Conservation (phyloP, 345 rosid species). For the Garcia nutans region DNA sequence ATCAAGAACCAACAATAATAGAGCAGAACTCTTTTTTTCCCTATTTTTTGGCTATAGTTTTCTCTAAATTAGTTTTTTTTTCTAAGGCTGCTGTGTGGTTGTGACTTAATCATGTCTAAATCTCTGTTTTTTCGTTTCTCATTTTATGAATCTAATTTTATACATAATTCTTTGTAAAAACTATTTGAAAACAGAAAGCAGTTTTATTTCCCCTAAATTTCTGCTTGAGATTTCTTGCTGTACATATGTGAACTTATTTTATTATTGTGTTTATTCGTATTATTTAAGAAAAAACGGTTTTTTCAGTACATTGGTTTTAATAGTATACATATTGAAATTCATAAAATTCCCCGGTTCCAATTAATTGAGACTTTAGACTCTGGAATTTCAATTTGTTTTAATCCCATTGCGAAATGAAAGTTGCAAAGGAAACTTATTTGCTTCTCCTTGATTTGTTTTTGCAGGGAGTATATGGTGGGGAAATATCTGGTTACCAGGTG, state of each 20-base stretch:
- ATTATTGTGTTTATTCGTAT: neutral
- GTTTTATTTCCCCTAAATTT: neutral
- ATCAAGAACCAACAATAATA: too few relatives aligned
- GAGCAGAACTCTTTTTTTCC: too few relatives aligned
- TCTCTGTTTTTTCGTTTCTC: neutral
- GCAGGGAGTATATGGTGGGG: constrained; percentile 50
- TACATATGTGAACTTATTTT: neutral
- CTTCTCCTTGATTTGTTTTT: constrained; percentile 4
- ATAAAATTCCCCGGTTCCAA: neutral
- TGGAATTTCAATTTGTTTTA: neutral
- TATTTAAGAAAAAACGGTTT: neutral
- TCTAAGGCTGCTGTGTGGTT: neutral
- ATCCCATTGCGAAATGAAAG: neutral
- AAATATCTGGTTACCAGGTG: constrained; percentile 25
- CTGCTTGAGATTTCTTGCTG: neutral
- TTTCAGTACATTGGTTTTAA: neutral
- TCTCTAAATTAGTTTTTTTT: too few relatives aligned
- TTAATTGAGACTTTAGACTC: neutral
- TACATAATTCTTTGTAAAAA: neutral
- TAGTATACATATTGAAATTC: neutral
- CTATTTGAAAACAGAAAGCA: neutral
- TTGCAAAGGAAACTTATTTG: neutral
- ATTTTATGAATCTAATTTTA: neutral
- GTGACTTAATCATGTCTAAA: neutral
- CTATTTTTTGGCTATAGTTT: too few relatives aligned